phyloP scores from a whole-genome alignment of 805 yeast genomes.

The Clavispora carvajalis region DNA sequence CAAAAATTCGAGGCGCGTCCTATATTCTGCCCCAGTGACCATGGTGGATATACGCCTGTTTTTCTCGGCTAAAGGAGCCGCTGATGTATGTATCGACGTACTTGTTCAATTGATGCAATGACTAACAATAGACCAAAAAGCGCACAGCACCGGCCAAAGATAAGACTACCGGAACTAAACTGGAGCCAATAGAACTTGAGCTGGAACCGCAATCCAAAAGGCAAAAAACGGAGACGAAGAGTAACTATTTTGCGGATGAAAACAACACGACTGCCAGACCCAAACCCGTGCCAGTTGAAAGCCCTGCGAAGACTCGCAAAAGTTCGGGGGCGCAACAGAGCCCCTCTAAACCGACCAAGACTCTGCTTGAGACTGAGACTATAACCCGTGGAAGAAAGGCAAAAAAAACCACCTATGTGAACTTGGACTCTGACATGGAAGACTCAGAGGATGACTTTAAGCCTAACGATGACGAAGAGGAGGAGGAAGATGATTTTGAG shows the following conservation, averaged over 20 bases:
- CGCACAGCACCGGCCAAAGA: background rate
- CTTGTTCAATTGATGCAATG: background rate
- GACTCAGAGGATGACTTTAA: slow-evolving; percentile 22
- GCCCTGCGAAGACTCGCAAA: background rate
- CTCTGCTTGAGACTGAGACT: background rate
- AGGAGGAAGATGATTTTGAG: slow-evolving; percentile 7
- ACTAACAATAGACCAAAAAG: background rate
- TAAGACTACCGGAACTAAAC: slow-evolving; percentile 4
- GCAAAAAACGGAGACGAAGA: slow-evolving; percentile 7
- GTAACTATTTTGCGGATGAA: slow-evolving; percentile 7
- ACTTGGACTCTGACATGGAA: slow-evolving; percentile 15
- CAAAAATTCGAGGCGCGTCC: slow-evolving; percentile 2
- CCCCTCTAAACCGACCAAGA: background rate
- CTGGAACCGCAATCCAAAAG: slow-evolving; percentile 1
- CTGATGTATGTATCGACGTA: slow-evolving; percentile 5
- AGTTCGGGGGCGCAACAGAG: too few relatives aligned
- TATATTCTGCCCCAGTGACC: background rate
- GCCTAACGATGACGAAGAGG: slow-evolving; percentile 16
- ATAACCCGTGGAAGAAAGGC: slow-evolving; percentile 3
- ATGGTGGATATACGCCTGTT: slow-evolving; percentile 19
- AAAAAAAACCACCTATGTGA: slow-evolving; percentile 6
- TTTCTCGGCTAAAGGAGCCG: slow-evolving; percentile 9
- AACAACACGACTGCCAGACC: background rate
- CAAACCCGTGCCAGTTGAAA: background rate
- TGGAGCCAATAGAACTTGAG: slow-evolving; percentile 2